Percentiles rank a stretch among this genome's conserved stretches.
phyloP scores from a whole-genome alignment of 371 early-diverging fungal species.

The Mucor racemosus region DNA sequence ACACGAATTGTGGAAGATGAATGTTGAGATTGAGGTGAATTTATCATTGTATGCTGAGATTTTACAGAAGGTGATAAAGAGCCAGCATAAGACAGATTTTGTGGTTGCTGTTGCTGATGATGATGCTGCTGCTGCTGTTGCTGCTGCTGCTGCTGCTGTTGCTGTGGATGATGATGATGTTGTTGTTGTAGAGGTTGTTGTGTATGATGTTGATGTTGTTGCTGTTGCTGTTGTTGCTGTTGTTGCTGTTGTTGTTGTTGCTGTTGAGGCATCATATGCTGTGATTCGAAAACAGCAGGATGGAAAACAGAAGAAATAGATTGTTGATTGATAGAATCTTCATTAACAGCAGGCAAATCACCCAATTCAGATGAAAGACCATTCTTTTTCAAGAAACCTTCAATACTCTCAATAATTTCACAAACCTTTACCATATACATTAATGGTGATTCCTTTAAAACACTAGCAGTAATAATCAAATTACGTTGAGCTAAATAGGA shows the following conservation, averaged over 20 bases:
- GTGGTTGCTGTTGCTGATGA: conserved; percentile 8
- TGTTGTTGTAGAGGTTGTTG: conserved; percentile 28
- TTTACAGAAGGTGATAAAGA: conserved; percentile 28
- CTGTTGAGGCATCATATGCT: conserved; percentile 43
- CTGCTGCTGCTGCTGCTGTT: conserved; percentile 28
- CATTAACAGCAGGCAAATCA: conserved; percentile 41
- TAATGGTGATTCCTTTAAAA: conserved; percentile 51
- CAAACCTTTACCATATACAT: conserved; percentile 57
- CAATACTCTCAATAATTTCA: conserved; percentile 55
- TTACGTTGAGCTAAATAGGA: conserved; percentile 48
- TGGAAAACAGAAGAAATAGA: conserved; percentile 40
- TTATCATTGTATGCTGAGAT: conserved; percentile 29
- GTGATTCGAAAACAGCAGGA: conserved; percentile 36
- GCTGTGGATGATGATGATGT: conserved; percentile 34
- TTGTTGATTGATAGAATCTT: conserved; percentile 49
- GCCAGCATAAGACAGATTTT: not conserved
- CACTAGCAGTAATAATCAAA: conserved; percentile 44
- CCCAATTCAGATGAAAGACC: conserved; percentile 26
- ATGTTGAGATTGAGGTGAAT: conserved; percentile 31
- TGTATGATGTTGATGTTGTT: conserved; percentile 19
- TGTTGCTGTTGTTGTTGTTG: conserved; percentile 16
- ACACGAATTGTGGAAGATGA: conserved; percentile 22
- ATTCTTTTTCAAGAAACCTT: conserved; percentile 35
- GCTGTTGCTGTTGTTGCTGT: conserved; percentile 34
- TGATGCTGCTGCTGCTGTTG: conserved; percentile 16